phyloP scores from a whole-genome alignment of 352 stramenopile species.

The Globisporangium nagaii region DNA sequence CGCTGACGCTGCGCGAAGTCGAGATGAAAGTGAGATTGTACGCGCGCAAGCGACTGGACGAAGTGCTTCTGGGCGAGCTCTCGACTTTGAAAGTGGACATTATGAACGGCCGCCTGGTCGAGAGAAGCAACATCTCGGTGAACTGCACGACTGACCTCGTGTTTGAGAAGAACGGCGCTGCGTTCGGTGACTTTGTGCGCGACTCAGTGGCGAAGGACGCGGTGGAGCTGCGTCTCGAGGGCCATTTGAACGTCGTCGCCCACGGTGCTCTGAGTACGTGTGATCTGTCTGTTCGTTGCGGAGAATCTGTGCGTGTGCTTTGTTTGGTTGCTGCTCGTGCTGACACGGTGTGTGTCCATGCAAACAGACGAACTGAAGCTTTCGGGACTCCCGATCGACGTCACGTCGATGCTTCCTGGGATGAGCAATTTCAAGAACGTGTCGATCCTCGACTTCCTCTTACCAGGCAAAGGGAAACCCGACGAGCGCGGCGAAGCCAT shows the following conservation, averaged over 20 bases:
- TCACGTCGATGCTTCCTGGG: conserved; percentile 32
- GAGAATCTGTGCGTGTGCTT: neutral
- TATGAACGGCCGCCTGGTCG: conserved; percentile 43
- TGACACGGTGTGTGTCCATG: conserved; percentile 5
- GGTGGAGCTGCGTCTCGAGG: conserved; percentile 41
- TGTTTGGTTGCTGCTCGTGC: neutral
- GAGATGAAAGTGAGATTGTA: conserved; percentile 56
- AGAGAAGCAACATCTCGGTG: conserved; percentile 67
- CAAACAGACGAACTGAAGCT: conserved; percentile 45
- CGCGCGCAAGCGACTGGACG: conserved; percentile 13
- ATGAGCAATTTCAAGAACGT: conserved; percentile 66
- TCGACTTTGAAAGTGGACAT: conserved; percentile 51
- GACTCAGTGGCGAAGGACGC: conserved; percentile 43
- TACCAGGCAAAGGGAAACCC: conserved; percentile 39
- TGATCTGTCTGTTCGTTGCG: neutral
- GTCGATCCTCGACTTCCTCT: conserved; percentile 48
- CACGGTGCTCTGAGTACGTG: conserved; percentile 55
- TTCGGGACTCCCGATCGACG: conserved; percentile 38
- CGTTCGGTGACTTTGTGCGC: conserved; percentile 70
- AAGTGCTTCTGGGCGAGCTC: conserved; percentile 40
- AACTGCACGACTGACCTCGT: conserved; percentile 44
- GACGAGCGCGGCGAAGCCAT: conserved; percentile 42
- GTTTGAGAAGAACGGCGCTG: conserved; percentile 31
- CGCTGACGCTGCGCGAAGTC: conserved; percentile 50
- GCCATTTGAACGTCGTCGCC: conserved; percentile 55